Evolutionary conservation across 306 rosid species (phyloP), one percentile per base, ranked within the genome.

Genomic region (Coriaria nepalensis): DNA sequence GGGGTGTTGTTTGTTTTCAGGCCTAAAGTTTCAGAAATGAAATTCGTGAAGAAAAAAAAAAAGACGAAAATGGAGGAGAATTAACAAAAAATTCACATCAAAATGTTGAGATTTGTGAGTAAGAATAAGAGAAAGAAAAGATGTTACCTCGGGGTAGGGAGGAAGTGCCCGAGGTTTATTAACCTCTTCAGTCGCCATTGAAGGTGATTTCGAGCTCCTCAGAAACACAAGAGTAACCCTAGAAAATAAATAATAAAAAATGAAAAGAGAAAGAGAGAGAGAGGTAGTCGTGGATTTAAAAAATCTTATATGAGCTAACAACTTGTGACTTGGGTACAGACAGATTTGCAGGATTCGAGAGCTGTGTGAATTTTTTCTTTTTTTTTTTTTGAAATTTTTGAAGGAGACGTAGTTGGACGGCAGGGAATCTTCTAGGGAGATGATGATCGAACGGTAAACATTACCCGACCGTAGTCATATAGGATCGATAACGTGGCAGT

Each of bases 71-170:
- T 9, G 11, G 10, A 15, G 46, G 1, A 20, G 29, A 20, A 20
- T 20, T 20, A 32, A 43, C 8, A 29, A 39, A 44, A 13, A 32
- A 7, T 7, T 20, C n/a, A 46, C 41, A 2, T 53, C 12, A 14
- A 37, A 33, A 6, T 5, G 37, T 46, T 9, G 34, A 13, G 37
- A 35, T 29, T 4, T 45, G 52, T 43, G 43, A 11, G 51, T 4
- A 36, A 13, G 36, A 38, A 6, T 14, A 33, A 32, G 0, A n/a
- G 46, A 9, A 11, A 6, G 9, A 8, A 42, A 38, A 61, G 0
- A 0, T 37, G 13, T 15, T 53, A 87, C 94, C 96, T 87, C 75
- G 15, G 84, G 78, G 65, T 87, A 87, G 39, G 93, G 79, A 60
- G 83, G 93, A 37, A 87, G 85, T 6, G 94, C 67, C 6, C 50